Base-by-base conservation (phyloP, 2,329 filamentous ascomycete species). In the Helicocarpus griseus region DNA sequence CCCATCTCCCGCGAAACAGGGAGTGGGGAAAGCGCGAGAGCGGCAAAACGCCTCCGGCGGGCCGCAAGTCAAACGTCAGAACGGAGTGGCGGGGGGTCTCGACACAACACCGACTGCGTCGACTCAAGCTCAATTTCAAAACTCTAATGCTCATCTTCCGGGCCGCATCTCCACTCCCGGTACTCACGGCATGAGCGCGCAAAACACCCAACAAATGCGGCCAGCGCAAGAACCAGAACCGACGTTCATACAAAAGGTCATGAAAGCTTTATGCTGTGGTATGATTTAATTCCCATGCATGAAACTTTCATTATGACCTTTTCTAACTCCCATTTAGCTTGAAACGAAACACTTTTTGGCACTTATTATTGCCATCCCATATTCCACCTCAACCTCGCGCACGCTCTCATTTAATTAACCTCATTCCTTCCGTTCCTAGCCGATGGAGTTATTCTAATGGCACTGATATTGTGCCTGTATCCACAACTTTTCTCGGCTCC, bases 71-170 rank as follows among this genome's bases (percentile, higher is more conserved):
- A 87, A 90, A 77, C 82, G 89, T 74, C 81, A 80, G 72, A 89
- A 83, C 78, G 70, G 61, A 47, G 55, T 60, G 53, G 63, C 59
- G 48, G 64, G 65, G 58, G 69, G 66, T 47, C 56, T 71, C 69
- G 87, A 94, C 69, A 81, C 86, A 69, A 81, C 82, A 58, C 87
- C 89, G 61, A 85, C 90, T 66, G 88, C 86, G 63, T 95, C 89
- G 66, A 96, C 89, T 58, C 88, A 94, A 71, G 91, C 91, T 60
- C 91, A 96, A 68, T 96, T 95, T 78, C 89, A 95, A 75, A 91
- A 89, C 78, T 95, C 89, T 74, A 87, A 86, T 65, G 87, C 89
- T 69, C 93, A 95, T 69, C 79, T 95, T 58, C 80, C 86, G 47
- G 46, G 64, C 44, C 82, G 81, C 62, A 76, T 83, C 60, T 79